These are phyloP conservation scores for Diaporthe caulivora DNA, from an alignment of 2,329 filamentous ascomycete species.

Conservation along the genomic window DNA sequence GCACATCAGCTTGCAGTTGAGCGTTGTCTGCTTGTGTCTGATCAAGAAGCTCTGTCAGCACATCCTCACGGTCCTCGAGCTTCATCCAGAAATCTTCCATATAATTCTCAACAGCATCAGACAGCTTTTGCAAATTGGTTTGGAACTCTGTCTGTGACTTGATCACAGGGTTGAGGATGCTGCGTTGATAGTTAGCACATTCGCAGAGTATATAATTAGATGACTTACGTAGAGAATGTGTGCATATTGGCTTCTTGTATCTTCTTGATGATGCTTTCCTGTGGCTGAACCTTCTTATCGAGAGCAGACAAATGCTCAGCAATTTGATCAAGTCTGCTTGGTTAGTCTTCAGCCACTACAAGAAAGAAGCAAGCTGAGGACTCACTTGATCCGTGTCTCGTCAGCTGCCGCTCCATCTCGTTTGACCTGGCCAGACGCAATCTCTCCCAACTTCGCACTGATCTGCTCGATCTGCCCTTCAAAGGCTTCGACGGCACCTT, in stretches of 20 bases:
- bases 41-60: constrained; percentile 23
- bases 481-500: constrained; percentile 25
- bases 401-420: constrained; percentile 36
- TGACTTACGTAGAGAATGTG: constrained; percentile 33
- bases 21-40: constrained; percentile 21
- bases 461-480: constrained; percentile 28
- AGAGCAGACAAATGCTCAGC: constrained; percentile 3
- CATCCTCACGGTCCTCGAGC: constrained; percentile 37
- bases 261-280: constrained; percentile 14
- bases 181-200: neutral
- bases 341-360: neutral
- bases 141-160: constrained; percentile 29
- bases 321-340: constrained; percentile 33
- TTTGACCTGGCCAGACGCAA: constrained; percentile 15
- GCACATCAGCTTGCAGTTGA: constrained; percentile 8
- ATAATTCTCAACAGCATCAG: constrained; percentile 14
- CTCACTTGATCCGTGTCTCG: constrained; percentile 34
- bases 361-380: neutral
- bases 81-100: constrained; percentile 34
- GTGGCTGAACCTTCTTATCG: neutral
- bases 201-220: too few relatives aligned
- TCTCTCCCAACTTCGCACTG: constrained; percentile 17
- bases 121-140: constrained; percentile 15
- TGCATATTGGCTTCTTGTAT: constrained; percentile 30
- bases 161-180: constrained; percentile 24